Percentiles rank a stretch among this genome's conserved stretches.
Conservation (phyloP, 805 yeast genomes). For the Cyberlindnera amylophila region DNA sequence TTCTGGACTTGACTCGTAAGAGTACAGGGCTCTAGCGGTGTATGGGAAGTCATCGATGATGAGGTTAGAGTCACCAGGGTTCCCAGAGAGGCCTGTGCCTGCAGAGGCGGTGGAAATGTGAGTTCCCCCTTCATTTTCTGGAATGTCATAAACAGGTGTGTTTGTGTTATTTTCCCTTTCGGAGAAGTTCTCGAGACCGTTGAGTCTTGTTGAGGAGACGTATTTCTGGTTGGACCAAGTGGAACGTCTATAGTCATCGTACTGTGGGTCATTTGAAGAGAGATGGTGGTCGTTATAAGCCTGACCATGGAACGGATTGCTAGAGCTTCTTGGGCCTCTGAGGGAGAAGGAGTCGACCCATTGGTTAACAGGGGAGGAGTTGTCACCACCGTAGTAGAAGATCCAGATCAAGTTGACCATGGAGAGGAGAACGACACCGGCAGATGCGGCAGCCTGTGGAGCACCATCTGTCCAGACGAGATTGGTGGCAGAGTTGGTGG, state of each 20-base stretch:
- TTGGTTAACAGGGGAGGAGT: constrained; percentile 80
- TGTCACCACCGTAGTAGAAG: constrained; percentile 85
- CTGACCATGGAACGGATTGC: constrained; percentile 21
- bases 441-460: constrained; percentile 80
- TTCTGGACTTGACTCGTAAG: constrained; percentile 85
- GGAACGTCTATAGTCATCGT: constrained; percentile 17
- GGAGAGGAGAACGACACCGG: constrained; percentile 82
- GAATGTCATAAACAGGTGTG: constrained; percentile 21
- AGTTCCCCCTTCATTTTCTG: constrained; percentile 17
- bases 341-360: constrained; percentile 80
- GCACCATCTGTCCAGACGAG: constrained; percentile 68
- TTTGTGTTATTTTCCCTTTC: constrained; percentile 19
- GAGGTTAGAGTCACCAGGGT: constrained; percentile 19
- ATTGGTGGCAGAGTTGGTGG: constrained; percentile 77
- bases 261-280: constrained; percentile 8
- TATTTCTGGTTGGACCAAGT: constrained; percentile 28
- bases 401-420: constrained; percentile 85
- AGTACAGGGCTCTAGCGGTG: constrained; percentile 80
- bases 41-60: constrained; percentile 61
- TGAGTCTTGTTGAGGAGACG: constrained; percentile 50
- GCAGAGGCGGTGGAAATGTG: constrained; percentile 19
- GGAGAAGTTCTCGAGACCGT: constrained; percentile 54
- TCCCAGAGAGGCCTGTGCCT: constrained; percentile 10
- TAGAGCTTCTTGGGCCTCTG: constrained; percentile 40
- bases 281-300: constrained; percentile 5